These are phyloP conservation scores for Curvularia hawaiiensis DNA, from an alignment of 2,329 filamentous ascomycete genomes.

Conservation along the genomic window DNA sequence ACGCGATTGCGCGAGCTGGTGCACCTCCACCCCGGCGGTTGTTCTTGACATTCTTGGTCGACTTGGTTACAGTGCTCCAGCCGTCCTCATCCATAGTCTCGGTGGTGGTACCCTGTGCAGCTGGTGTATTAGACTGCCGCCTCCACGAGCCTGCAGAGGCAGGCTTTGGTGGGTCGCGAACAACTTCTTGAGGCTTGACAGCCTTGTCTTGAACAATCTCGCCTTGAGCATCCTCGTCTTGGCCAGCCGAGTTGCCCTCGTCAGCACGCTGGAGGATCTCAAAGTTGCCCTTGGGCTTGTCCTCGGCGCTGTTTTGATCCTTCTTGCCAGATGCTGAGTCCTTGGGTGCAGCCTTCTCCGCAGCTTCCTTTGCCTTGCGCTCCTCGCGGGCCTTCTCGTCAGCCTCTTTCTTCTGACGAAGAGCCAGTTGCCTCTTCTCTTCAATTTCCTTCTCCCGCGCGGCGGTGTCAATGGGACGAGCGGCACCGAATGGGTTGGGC, in stretches of 20 bases:
- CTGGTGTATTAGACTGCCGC: slow-evolving; percentile 42
- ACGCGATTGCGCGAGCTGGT: slow-evolving; percentile 53
- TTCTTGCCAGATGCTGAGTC: slow-evolving; percentile 51
- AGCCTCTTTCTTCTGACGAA: slow-evolving; percentile 83
- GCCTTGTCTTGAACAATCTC: slow-evolving; percentile 58
- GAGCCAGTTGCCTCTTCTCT: slow-evolving; percentile 76
- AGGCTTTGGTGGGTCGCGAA: slow-evolving; percentile 50
- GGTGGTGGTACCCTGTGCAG: slow-evolving; percentile 47
- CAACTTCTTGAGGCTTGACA: slow-evolving; percentile 61
- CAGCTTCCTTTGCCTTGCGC: slow-evolving; percentile 58
- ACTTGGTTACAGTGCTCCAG: slow-evolving; percentile 58
- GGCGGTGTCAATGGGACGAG: slow-evolving; percentile 91
- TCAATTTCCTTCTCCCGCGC: slow-evolving; percentile 88
- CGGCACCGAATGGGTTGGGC: slow-evolving; percentile 90
- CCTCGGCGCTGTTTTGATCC: slow-evolving; percentile 45
- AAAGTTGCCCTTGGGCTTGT: slow-evolving; percentile 57
- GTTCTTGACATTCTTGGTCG: slow-evolving; percentile 47
- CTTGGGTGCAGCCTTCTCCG: slow-evolving; percentile 63
- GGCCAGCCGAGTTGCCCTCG: slow-evolving; percentile 45
- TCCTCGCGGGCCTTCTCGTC: slow-evolving; percentile 84
- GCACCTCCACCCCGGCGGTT: slow-evolving; percentile 49
- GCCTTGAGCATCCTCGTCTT: slow-evolving; percentile 56
- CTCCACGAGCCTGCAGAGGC: slow-evolving; percentile 49
- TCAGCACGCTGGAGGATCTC: slow-evolving; percentile 60
- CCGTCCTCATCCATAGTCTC: slow-evolving; percentile 58